Evolutionary conservation across 768 basidiomycete species (phyloP).

Genomic region (Leccinellum luteum): DNA sequence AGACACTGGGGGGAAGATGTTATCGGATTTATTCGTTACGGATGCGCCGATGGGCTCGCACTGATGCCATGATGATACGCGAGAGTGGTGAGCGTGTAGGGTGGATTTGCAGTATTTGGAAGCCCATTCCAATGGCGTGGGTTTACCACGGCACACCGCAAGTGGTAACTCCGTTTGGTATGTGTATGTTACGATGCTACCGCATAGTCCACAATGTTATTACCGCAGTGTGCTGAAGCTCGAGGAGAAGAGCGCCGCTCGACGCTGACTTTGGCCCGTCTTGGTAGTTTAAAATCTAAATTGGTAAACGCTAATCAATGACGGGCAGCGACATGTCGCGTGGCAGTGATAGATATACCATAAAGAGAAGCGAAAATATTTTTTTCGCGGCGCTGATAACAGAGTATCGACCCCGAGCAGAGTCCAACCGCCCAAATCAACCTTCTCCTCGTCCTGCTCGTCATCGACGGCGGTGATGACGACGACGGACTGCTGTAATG

Average conservation of each 20-base stretch:
- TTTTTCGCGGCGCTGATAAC: slow-evolving; percentile 9
- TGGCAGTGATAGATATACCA: slow-evolving; percentile 13
- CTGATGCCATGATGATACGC: slow-evolving; percentile 44
- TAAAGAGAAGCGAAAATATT: slow-evolving; percentile 20
- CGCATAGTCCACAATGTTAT: not conserved
- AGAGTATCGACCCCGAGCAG: slow-evolving; percentile 27
- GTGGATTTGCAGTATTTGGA: slow-evolving; percentile 29
- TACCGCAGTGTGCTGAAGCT: not conserved
- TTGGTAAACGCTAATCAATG: slow-evolving; percentile 16
- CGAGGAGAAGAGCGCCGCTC: not conserved
- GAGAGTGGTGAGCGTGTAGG: slow-evolving; percentile 12
- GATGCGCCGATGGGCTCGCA: slow-evolving; percentile 52
- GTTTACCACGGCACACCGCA: slow-evolving; percentile 24
- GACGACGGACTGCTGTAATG: not conserved
- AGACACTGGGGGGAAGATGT: slow-evolving; percentile 48
- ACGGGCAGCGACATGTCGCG: slow-evolving; percentile 7
- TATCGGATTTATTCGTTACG: slow-evolving; percentile 54
- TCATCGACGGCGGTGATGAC: not conserved
- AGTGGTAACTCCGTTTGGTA: slow-evolving; percentile 15
- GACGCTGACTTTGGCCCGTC: not conserved
- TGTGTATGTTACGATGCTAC: too few species aligned
- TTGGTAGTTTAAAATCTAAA: slow-evolving; percentile 5
- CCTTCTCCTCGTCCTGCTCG: not conserved
- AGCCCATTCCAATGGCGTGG: slow-evolving; percentile 8
- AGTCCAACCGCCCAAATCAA: not conserved